These are phyloP conservation scores for Penicillium riverlandense DNA, from an alignment of 495 filamentous ascomycete species.

Conservation along the genomic window DNA sequence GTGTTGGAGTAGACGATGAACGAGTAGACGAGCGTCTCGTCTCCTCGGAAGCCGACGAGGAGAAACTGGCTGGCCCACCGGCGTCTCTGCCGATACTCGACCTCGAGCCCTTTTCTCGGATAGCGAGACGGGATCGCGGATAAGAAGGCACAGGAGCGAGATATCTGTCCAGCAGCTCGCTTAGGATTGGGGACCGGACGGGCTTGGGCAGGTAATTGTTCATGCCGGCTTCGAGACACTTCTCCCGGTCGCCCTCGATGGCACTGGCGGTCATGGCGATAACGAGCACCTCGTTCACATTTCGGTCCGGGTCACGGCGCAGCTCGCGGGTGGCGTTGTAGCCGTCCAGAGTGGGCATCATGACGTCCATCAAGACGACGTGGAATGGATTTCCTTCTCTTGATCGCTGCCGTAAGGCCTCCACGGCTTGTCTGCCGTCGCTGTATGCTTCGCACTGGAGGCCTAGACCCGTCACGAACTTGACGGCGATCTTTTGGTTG, in stretches of 20 bases:
- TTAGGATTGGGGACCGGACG: constrained; percentile 66
- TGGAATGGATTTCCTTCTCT: constrained; percentile 59
- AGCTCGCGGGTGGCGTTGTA: constrained; percentile 84
- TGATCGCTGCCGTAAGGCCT: constrained; percentile 67
- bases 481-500: constrained; percentile 85
- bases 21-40: constrained; percentile 6
- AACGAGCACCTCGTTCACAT: constrained; percentile 69
- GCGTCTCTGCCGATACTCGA: constrained; percentile 25
- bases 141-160: constrained; percentile 44
- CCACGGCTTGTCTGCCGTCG: constrained; percentile 79
- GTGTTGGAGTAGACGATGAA: background rate
- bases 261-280: constrained; percentile 93
- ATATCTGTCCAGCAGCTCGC: constrained; percentile 68
- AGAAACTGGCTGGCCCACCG: constrained; percentile 28
- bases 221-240: constrained; percentile 88
- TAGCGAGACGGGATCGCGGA: constrained; percentile 30
- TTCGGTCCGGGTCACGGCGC: constrained; percentile 62
- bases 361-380: constrained; percentile 88
- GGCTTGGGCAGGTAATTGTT: constrained; percentile 94
- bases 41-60: constrained; percentile 31
- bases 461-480: constrained; percentile 77
- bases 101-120: constrained; percentile 25
- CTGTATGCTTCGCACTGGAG: constrained; percentile 78
- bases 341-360: constrained; percentile 92
- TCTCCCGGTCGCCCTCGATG: constrained; percentile 86